Conservation (phyloP, 495 filamentous ascomycete species). For the Talaromyces thailandensis region DNA sequence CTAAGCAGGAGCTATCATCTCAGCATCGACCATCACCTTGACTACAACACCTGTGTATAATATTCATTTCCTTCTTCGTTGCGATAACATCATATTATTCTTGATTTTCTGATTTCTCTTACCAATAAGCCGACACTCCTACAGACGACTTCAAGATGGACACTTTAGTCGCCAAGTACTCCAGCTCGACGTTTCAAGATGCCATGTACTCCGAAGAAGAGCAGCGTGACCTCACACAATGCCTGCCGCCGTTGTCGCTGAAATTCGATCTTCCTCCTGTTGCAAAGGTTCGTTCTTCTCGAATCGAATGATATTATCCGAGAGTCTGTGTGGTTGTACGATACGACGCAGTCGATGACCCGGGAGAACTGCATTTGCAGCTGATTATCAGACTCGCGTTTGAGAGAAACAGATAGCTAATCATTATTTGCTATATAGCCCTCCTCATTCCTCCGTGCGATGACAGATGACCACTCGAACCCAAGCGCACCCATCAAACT, state of each 20-base stretch:
- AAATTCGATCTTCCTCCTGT: constrained; percentile 94
- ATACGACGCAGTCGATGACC: background rate
- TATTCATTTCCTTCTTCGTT: background rate
- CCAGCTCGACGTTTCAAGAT: constrained; percentile 59
- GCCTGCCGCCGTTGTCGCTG: constrained; percentile 65
- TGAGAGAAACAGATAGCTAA: background rate
- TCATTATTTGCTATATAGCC: constrained; percentile 39
- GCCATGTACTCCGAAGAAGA: constrained; percentile 68
- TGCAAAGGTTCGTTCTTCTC: constrained; percentile 52
- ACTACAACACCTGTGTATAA: constrained; percentile 1
- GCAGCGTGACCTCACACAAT: constrained; percentile 59
- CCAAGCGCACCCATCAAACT: constrained; percentile 97
- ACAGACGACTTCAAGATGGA: constrained; percentile 58
- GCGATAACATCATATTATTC: background rate
- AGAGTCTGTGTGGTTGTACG: background rate
- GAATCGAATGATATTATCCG: background rate
- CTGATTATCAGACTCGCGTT: background rate
- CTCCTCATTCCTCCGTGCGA: constrained; percentile 87
- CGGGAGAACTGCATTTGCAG: background rate
- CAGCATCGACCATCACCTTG: constrained; percentile 1
- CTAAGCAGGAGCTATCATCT: constrained; percentile 20
- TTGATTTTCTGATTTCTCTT: background rate
- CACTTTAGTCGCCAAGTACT: constrained; percentile 84
- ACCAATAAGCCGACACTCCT: background rate
- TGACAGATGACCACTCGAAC: constrained; percentile 94